Base-by-base conservation (phyloP, 176 grass and related monocot species). In the Phyllostachys edulis region DNA sequence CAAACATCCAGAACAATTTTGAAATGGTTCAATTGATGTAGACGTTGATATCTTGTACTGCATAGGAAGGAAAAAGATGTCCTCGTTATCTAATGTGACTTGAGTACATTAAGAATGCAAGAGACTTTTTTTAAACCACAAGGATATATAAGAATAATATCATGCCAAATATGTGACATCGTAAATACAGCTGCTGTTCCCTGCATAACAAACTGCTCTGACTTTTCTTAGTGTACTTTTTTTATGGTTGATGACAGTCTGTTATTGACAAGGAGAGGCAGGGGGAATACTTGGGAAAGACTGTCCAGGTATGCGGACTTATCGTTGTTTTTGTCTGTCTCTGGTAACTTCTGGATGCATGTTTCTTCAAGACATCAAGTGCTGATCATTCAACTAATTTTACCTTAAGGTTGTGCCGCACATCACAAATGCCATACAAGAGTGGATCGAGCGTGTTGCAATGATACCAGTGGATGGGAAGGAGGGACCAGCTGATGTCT, bases 361-460 rank as follows among this genome's bases (percentile, higher is more conserved):
- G 45, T 83, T 82, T 39, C 40, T 85, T 67, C 27, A 34, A 34
- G 32, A 34, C 1, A 2, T 34, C 32, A 26, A n/a, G 21, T 83
- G 42, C 83, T 94, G 47, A 88, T 80, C 34, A 39, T 68, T 55
- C 6, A 59, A 68, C 46, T 55, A 7, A 66, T 78, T 77, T 44
- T 50, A 24, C 47, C 72, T 87, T 44, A 84, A 94, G 89, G 92
- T 91, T 82, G 89, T 94, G 72, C 92, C 92, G 14, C 89, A 89
- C 84, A 94, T 94, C 63, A 91, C 89, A 89, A 90, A 94, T 87
- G 86, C 92, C 72, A 94, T 94, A 85, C 92, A 94, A 87, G 89
- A 94, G 44, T 94, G 92, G 92, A 91, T 91, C 2, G 92, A 91
- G 47, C 83, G 84, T 51, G 89, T 89, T 54, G 89, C 92, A 16